Evolutionary conservation across 768 basidiomycete genomes (phyloP).

Genomic region (Leucosporidium yakuticum): DNA sequence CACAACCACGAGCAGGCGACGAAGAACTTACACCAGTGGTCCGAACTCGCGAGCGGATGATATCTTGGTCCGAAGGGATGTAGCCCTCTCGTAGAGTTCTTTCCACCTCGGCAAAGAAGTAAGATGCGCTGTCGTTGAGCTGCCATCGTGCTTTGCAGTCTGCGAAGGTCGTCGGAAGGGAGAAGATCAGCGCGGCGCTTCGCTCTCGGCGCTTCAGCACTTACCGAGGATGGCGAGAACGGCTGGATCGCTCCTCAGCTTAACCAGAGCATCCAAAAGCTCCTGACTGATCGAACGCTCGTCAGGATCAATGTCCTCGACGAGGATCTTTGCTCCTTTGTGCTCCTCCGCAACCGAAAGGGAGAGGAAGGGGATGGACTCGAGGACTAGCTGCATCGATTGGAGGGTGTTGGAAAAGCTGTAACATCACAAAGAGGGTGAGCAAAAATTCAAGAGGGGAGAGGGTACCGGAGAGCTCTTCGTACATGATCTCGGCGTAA

Average conservation of each 20-base stretch:
- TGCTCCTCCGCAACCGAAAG: conserved; percentile 67
- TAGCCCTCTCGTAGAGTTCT: conserved; percentile 68
- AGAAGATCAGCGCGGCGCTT: background rate
- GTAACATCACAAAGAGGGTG: background rate
- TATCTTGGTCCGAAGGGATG: conserved; percentile 90
- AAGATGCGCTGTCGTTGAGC: conserved; percentile 89
- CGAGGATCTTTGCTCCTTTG: conserved; percentile 46
- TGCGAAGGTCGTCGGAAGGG: background rate
- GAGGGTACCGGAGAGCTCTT: conserved; percentile 47
- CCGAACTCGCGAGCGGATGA: conserved; percentile 86
- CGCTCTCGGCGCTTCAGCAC: conserved; percentile 57
- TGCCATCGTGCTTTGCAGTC: conserved; percentile 54
- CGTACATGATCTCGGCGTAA: conserved; percentile 95
- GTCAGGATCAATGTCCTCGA: conserved; percentile 28
- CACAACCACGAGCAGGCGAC: too few species aligned
- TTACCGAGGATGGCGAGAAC: conserved; percentile 77
- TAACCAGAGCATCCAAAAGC: conserved; percentile 68
- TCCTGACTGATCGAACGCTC: conserved; percentile 55
- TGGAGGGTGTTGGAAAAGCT: conserved; percentile 49
- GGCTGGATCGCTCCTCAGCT: conserved; percentile 68
- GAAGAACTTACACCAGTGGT: conserved; percentile 76
- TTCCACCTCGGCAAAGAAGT: conserved; percentile 89
- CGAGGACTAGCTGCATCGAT: conserved; percentile 89
- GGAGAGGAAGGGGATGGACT: conserved; percentile 70
- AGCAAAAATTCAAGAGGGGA: background rate